These are phyloP conservation scores for Venturiaceae sp. DNA, from an alignment of 2,329 filamentous ascomycete species.

Conservation along the genomic window DNA sequence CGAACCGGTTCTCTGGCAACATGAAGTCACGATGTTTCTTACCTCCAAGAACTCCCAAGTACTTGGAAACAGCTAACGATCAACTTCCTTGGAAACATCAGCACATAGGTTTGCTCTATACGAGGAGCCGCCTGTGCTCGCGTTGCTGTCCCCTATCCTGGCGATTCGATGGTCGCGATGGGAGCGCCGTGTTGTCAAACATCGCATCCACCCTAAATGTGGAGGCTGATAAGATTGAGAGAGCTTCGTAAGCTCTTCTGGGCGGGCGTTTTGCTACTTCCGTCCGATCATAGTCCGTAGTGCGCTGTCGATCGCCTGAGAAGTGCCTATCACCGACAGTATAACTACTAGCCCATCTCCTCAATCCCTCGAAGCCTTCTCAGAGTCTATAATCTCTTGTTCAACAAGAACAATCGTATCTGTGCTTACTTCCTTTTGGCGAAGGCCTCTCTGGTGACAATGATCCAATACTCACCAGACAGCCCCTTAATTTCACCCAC, in stretches of 20 bases:
- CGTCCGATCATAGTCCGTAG: background rate
- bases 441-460: background rate
- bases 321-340: too few relatives aligned
- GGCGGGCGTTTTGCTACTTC: too few relatives aligned
- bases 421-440: background rate
- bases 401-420: too few relatives aligned
- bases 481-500: too few relatives aligned
- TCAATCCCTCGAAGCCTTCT: too few relatives aligned
- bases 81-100: background rate
- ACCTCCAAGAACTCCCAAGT: background rate
- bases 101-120: too few relatives aligned
- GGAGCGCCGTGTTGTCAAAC: background rate
- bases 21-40: background rate
- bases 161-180: background rate
- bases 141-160: background rate
- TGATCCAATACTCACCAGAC: too few relatives aligned
- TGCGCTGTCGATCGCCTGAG: background rate
- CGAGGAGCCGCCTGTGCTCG: too few relatives aligned
- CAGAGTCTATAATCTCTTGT: too few relatives aligned
- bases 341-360: too few relatives aligned
- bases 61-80: background rate
- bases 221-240: background rate
- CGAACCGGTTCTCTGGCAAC: background rate
- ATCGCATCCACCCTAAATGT: background rate
- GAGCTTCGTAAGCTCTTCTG: background rate